These are phyloP conservation scores for Nematodospora anomalae DNA, from an alignment of 1,139 yeast species.

Conservation along the genomic window DNA sequence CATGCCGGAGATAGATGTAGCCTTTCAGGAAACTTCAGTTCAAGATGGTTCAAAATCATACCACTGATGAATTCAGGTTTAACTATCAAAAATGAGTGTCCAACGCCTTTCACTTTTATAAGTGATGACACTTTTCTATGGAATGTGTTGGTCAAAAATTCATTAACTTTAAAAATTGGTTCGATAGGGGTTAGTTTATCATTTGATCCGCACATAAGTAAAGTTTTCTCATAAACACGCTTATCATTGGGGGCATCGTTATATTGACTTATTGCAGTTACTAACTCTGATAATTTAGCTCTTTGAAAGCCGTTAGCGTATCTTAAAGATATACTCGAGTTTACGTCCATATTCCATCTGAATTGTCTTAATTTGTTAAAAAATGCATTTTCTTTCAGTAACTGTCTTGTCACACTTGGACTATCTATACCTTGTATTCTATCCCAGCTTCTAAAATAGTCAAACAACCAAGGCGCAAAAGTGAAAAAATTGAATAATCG, in stretches of 20 bases:
- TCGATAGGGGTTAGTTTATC: slow-evolving; percentile 57
- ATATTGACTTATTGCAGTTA: slow-evolving; percentile 36
- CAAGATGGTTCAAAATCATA: slow-evolving; percentile 57
- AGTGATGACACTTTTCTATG: slow-evolving; percentile 31
- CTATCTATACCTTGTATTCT: slow-evolving; percentile 63
- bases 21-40: slow-evolving; percentile 47
- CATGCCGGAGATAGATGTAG: slow-evolving; percentile 58
- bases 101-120: slow-evolving; percentile 52
- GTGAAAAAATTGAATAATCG: slow-evolving; percentile 23
- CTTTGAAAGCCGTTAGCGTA: slow-evolving; percentile 52
- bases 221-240: slow-evolving; percentile 40
- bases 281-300: slow-evolving; percentile 46
- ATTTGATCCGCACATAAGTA: slow-evolving; percentile 56
- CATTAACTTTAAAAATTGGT: slow-evolving; percentile 27
- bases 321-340: slow-evolving; percentile 52
- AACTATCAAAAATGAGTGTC: slow-evolving; percentile 65
- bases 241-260: slow-evolving; percentile 34
- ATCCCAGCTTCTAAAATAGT: slow-evolving; percentile 58
- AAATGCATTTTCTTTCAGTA: slow-evolving; percentile 32
- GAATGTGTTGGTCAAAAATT: slow-evolving; percentile 26
- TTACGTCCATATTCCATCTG: slow-evolving; percentile 70
- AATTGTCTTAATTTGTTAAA: slow-evolving; percentile 58
- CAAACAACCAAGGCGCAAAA: slow-evolving; percentile 53
- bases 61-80: slow-evolving; percentile 70
- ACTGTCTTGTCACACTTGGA: slow-evolving; percentile 54